Base-by-base conservation (phyloP, 495 filamentous ascomycete genomes). In the Neurospora cerealis region DNA sequence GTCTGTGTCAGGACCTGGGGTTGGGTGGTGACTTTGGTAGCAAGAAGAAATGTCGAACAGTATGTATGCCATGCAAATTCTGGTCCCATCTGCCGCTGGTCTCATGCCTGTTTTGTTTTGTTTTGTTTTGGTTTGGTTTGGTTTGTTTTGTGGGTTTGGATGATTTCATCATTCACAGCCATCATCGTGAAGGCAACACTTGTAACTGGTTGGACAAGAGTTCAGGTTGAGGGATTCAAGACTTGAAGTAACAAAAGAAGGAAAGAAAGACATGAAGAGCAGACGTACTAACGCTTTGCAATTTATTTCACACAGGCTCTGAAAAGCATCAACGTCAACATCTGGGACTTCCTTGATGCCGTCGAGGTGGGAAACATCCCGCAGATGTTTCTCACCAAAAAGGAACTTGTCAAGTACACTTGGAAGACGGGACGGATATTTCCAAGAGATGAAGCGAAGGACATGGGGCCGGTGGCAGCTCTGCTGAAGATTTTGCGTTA, bases 11-110 rank as follows among this genome's bases (percentile, higher is more conserved):
- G 2, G 79, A 84, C 19, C 69, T 85, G 9, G 80, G 81, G 9
- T 75, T 84, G 42, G 71, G 69, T 2, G 76, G 71, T 2, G 24
- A 76, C 1, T 78, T 78, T 15, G 21, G 32, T 0, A 84, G 80
- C 73, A 83, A 79, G 66, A 84, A 38, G 0, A 75, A 84, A 48
- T 85, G 83, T 70, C 73, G 77, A 44, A 80, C 80, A 75, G 83
- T 83, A 75, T 69, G 39, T 24, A 40, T 39, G 38, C 38, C 39
- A 17, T 42, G 15, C 5, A 17, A 41, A 6, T 13, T 4, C 11
- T 15, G 39, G 39, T 13, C 39, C 39, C 38, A 39, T 38, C 8
- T 28, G 24, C 24, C 24, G 24, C 37, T 9, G 2, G 9, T 39
- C 10, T 11, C 38, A 39, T 4, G 10, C 38, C 10, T 39, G 0